These are phyloP conservation scores for Mycogone perniciosa DNA, from an alignment of 2,329 filamentous ascomycete genomes.

Conservation along the genomic window DNA sequence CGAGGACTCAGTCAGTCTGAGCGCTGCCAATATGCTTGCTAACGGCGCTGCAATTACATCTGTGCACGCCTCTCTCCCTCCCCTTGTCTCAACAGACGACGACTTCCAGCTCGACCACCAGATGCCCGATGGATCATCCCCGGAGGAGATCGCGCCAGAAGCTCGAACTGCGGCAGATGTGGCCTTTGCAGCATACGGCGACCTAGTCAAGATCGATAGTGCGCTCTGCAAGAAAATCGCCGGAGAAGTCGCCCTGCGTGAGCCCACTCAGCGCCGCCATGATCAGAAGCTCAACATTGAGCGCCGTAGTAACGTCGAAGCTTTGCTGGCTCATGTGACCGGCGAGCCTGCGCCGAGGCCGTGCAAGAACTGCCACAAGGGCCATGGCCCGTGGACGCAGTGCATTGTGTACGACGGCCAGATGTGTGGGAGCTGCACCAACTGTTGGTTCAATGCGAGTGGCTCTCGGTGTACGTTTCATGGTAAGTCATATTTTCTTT, in stretches of 20 bases:
- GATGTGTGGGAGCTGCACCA: constrained; percentile 56
- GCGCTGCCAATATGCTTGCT: constrained; percentile 10
- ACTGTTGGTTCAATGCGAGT: constrained; percentile 59
- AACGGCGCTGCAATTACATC: constrained; percentile 10
- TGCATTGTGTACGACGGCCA: constrained; percentile 55
- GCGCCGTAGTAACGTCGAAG: constrained; percentile 55
- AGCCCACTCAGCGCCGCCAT: constrained; percentile 46
- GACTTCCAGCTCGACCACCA: constrained; percentile 10
- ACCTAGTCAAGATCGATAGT: constrained; percentile 43
- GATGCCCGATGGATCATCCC: constrained; percentile 4
- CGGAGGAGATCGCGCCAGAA: background rate
- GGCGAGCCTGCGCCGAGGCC: constrained; percentile 41
- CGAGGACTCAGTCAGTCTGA: constrained; percentile 12
- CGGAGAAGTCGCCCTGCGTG: constrained; percentile 41
- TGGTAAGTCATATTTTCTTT: constrained; percentile 34
- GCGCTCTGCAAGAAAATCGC: constrained; percentile 50
- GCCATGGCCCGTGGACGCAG: constrained; percentile 52
- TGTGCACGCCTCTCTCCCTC: constrained; percentile 7
- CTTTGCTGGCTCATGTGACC: constrained; percentile 51
- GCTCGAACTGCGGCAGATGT: constrained; percentile 39
- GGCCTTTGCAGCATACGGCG: constrained; percentile 42
- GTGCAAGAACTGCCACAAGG: constrained; percentile 56
- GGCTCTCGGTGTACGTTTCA: constrained; percentile 55
- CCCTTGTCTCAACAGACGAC: constrained; percentile 2
- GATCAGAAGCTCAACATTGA: constrained; percentile 50